Conservation (phyloP, 164 flowering plant genomes). For the Annona squamosa region DNA sequence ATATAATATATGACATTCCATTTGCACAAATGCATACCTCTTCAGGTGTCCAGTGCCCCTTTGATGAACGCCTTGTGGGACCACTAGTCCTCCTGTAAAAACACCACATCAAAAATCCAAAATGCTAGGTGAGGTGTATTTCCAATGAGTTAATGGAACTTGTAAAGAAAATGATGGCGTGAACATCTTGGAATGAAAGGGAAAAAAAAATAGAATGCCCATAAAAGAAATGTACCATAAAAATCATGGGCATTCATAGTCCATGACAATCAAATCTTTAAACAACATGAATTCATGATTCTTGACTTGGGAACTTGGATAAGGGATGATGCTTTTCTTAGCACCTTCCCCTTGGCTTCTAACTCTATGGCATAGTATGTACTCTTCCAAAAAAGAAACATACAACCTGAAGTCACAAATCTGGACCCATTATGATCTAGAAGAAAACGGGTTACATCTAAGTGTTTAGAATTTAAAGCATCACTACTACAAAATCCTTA, state of each 20-base stretch:
- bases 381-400: neutral
- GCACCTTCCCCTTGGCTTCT: neutral
- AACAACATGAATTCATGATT: neutral
- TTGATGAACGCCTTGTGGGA: conserved; percentile 94
- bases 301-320: neutral
- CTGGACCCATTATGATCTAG: neutral
- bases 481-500: neutral
- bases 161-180: neutral
- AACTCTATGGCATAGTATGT: neutral
- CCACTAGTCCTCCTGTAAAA: conserved; percentile 87
- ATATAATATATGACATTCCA: neutral
- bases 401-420: neutral
- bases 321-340: neutral
- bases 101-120: neutral
- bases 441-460: neutral
- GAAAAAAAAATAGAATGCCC: neutral
- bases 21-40: conserved; percentile 42
- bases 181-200: neutral
- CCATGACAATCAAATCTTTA: neutral
- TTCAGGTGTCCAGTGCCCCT: conserved; percentile 95
- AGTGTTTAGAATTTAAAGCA: neutral
- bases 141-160: neutral
- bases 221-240: neutral
- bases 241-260: neutral
- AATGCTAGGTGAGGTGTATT: neutral